A percentile compares a stretch with the other conserved stretches of the same genome.
Evolutionary conservation across 2,329 filamentous ascomycete species (phyloP).

Genomic region (Claviceps sp.): DNA sequence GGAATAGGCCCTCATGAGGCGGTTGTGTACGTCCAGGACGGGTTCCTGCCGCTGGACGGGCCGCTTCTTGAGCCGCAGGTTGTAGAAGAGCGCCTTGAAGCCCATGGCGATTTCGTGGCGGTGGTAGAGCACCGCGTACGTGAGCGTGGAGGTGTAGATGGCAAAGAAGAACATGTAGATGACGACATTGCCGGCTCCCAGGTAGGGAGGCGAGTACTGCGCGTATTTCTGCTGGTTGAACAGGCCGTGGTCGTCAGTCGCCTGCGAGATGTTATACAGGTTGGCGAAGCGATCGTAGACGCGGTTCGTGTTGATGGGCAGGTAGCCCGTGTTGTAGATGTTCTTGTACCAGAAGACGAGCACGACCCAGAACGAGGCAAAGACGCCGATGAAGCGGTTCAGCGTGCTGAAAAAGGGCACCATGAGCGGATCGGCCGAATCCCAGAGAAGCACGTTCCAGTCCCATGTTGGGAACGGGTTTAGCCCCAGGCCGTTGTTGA

Average conservation of each 20-base stretch:
- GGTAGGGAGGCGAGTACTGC: slow-evolving; percentile 37
- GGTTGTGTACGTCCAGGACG: slow-evolving; percentile 32
- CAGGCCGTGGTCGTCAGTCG: slow-evolving; percentile 27
- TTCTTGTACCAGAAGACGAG: slow-evolving; percentile 45
- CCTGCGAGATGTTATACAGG: slow-evolving; percentile 31
- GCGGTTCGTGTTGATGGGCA: slow-evolving; percentile 38
- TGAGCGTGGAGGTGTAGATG: slow-evolving; percentile 37
- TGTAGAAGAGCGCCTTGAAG: slow-evolving; percentile 32
- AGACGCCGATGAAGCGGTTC: slow-evolving; percentile 46
- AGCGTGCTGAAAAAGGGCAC: slow-evolving; percentile 44
- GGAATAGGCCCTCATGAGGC: slow-evolving; percentile 32
- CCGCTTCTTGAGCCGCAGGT: slow-evolving; percentile 28
- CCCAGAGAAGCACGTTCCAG: slow-evolving; percentile 33
- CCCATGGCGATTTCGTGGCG: slow-evolving; percentile 36
- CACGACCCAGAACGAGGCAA: slow-evolving; percentile 40
- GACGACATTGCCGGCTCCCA: slow-evolving; percentile 34
- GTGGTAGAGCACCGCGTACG: slow-evolving; percentile 38
- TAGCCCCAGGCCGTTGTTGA: slow-evolving; percentile 30
- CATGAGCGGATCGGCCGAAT: slow-evolving; percentile 31
- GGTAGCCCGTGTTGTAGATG: slow-evolving; percentile 41
- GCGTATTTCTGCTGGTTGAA: slow-evolving; percentile 33
- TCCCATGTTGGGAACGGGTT: slow-evolving; percentile 34
- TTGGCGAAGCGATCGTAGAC: slow-evolving; percentile 35
- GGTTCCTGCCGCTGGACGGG: slow-evolving; percentile 17
- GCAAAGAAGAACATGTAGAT: slow-evolving; percentile 44